Conservation (phyloP, 805 yeast genomes). For the Candida maesae region DNA sequence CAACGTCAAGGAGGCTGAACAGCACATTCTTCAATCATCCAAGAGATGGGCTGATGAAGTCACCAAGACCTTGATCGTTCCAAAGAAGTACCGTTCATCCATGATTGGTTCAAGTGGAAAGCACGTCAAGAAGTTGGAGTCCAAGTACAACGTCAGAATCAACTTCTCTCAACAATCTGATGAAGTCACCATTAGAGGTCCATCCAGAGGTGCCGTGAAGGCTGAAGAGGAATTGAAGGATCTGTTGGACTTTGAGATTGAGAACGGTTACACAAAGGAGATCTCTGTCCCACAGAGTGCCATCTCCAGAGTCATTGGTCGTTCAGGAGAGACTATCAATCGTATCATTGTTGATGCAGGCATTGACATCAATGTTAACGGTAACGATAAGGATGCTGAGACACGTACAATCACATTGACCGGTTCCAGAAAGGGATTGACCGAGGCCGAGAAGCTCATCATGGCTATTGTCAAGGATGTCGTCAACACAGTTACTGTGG, state of each 20-base stretch:
- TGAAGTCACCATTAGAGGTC: conserved; percentile 77
- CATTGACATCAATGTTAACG: conserved; percentile 43
- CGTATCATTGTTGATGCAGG: conserved; percentile 64
- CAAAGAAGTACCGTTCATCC: conserved; percentile 72
- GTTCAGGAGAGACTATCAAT: conserved; percentile 76
- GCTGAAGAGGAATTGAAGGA: conserved; percentile 84
- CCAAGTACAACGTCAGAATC: conserved; percentile 79
- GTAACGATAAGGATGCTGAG: conserved; percentile 43
- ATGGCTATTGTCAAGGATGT: conserved; percentile 59
- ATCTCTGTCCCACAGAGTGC: conserved; percentile 67
- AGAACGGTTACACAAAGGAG: conserved; percentile 68
- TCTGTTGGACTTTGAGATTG: conserved; percentile 79
- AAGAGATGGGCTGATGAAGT: conserved; percentile 82
- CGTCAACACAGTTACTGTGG: conserved; percentile 30
- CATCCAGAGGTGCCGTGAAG: conserved; percentile 81
- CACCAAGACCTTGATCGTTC: conserved; percentile 61
- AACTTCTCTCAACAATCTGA: conserved; percentile 61
- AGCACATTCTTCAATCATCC: conserved; percentile 52
- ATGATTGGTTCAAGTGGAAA: conserved; percentile 82
- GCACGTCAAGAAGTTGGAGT: conserved; percentile 79
- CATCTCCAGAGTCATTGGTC: conserved; percentile 87
- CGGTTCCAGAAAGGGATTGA: conserved; percentile 75
- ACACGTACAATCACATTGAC: conserved; percentile 62
- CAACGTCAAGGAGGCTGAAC: conserved; percentile 70
- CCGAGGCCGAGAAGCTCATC: conserved; percentile 64